phyloP scores from a whole-genome alignment of 257 asterid genomes.

The Coffea eugenioides region DNA sequence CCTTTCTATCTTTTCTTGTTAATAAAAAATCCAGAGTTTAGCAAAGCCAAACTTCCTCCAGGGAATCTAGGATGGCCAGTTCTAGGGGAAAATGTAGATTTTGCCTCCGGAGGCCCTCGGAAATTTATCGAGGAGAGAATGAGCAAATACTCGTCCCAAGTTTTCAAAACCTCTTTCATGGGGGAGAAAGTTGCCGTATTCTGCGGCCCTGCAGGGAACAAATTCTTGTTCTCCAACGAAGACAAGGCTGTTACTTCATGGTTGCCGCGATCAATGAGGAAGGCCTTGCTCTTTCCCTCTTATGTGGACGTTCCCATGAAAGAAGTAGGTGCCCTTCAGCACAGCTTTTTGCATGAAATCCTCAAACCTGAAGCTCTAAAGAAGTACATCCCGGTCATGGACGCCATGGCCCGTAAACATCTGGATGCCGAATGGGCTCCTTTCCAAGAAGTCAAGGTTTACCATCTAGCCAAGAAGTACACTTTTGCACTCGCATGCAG shows the following conservation, averaged over 20 bases:
- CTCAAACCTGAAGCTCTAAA: conserved; percentile 52
- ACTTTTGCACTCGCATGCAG: conserved; percentile 49
- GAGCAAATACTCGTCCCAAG: conserved; percentile 27
- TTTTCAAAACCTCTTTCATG: conserved; percentile 37
- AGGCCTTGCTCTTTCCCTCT: conserved; percentile 34
- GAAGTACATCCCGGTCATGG: conserved; percentile 47
- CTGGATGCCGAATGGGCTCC: conserved; percentile 42
- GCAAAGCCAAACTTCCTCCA: conserved; percentile 23
- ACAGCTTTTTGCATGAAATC: background rate
- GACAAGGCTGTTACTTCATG: conserved; percentile 46
- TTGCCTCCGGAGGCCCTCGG: conserved; percentile 44
- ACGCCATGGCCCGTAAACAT: conserved; percentile 38
- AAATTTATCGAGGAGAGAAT: conserved; percentile 46
- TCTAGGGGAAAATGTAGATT: conserved; percentile 45
- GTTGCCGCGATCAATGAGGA: conserved; percentile 49
- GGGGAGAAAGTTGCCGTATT: conserved; percentile 36
- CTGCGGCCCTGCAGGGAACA: conserved; percentile 37
- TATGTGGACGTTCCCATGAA: conserved; percentile 36
- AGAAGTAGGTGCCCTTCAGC: conserved; percentile 27
- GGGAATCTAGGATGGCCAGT: conserved; percentile 45
- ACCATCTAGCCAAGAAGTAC: conserved; percentile 37
- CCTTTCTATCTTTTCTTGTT: background rate
- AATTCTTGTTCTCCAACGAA: conserved; percentile 52
- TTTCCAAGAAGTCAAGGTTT: conserved; percentile 26
- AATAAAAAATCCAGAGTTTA: background rate